Evolutionary conservation across 1,139 yeast genomes (phyloP).

Genomic region (Candida tunisiensis): DNA sequence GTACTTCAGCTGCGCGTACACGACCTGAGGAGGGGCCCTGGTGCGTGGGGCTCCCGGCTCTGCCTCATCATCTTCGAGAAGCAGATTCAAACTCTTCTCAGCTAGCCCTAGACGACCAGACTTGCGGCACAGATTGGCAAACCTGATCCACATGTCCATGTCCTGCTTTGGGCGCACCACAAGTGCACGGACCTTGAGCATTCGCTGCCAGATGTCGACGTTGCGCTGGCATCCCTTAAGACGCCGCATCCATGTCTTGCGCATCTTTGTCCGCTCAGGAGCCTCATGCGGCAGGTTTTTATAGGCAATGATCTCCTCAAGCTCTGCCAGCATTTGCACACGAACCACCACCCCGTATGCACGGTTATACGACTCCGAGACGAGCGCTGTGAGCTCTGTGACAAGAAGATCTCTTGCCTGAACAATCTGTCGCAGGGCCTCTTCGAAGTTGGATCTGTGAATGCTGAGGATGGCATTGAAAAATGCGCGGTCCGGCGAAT

Average conservation of each 20-base stretch:
- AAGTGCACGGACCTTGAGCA: slow-evolving; percentile 82
- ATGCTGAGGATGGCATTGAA: slow-evolving; percentile 79
- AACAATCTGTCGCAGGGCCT: slow-evolving; percentile 62
- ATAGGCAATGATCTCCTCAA: slow-evolving; percentile 86
- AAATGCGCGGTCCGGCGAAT: slow-evolving; percentile 88
- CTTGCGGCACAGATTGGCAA: slow-evolving; percentile 89
- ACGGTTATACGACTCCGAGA: slow-evolving; percentile 89
- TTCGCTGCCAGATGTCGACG: slow-evolving; percentile 96
- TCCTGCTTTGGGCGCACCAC: slow-evolving; percentile 94
- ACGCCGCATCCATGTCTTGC: slow-evolving; percentile 90
- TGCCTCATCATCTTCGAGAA: slow-evolving; percentile 40
- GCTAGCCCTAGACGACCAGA: slow-evolving; percentile 87
- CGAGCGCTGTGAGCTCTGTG: slow-evolving; percentile 87
- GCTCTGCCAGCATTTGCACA: slow-evolving; percentile 91
- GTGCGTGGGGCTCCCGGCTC: slow-evolving; percentile 34
- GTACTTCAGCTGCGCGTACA: slow-evolving; percentile 88
- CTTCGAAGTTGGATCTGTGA: slow-evolving; percentile 75
- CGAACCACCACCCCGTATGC: slow-evolving; percentile 95
- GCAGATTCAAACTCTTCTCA: slow-evolving; percentile 70
- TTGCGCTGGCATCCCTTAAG: slow-evolving; percentile 87
- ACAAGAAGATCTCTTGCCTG: slow-evolving; percentile 80
- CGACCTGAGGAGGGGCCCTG: slow-evolving; percentile 63
- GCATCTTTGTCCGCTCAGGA: slow-evolving; percentile 58
- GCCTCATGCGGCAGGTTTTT: slow-evolving; percentile 73
- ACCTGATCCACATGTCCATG: slow-evolving; percentile 96